Conservation (phyloP, 2,329 filamentous ascomycete species). For the Aspergillus viridinutans region DNA sequence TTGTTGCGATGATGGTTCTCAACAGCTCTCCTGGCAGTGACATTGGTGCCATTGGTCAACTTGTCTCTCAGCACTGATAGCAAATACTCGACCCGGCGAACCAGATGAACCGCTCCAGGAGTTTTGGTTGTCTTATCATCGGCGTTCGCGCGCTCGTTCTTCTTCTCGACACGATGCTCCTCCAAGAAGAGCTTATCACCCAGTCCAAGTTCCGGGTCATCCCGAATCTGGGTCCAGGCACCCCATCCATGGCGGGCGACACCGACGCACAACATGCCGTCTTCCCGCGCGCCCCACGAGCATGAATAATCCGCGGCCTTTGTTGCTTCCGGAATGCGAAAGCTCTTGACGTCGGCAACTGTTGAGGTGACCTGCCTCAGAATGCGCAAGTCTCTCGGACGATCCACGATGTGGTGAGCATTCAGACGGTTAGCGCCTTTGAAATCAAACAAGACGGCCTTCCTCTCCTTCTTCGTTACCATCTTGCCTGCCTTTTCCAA, state of each 20-base stretch:
- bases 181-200: constrained; percentile 91
- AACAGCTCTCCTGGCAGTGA: constrained; percentile 69
- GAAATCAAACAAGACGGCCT: constrained; percentile 93
- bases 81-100: constrained; percentile 90
- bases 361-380: constrained; percentile 68
- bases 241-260: constrained; percentile 93
- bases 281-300: constrained; percentile 86
- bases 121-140: constrained; percentile 63
- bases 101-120: constrained; percentile 93
- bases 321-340: constrained; percentile 84
- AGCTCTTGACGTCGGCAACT: constrained; percentile 66
- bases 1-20: constrained; percentile 95
- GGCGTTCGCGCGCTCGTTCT: constrained; percentile 74
- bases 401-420: constrained; percentile 88
- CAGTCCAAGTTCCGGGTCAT: constrained; percentile 82
- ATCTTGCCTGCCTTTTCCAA: constrained; percentile 72
- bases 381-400: constrained; percentile 82
- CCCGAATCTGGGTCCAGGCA: constrained; percentile 89
- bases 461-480: constrained; percentile 94
- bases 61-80: constrained; percentile 92
- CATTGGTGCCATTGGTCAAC: constrained; percentile 59
- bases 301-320: constrained; percentile 91
- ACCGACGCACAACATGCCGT: constrained; percentile 93
- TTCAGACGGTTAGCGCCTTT: constrained; percentile 91
- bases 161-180: constrained; percentile 96